These are phyloP conservation scores for Lagenaria siceraria DNA, from an alignment of 306 rosid genomes.

Conservation along the genomic window DNA sequence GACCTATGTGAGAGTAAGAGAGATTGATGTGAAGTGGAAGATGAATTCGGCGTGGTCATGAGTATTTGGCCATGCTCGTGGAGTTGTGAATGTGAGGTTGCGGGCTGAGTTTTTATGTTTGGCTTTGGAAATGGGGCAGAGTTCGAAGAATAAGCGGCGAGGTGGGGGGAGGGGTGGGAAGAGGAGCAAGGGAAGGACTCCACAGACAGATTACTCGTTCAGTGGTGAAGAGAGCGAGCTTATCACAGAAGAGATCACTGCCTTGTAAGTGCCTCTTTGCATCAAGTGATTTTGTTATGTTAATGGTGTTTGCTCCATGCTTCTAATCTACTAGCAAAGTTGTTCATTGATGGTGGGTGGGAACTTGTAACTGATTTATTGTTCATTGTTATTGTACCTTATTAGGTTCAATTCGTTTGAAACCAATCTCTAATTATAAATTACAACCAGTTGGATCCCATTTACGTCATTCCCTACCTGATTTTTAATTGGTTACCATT, in stretches of 20 bases:
- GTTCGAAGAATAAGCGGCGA: constrained; percentile 70
- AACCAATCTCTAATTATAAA: background rate
- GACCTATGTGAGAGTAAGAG: background rate
- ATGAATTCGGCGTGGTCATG: background rate
- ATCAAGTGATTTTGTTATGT: constrained; percentile 1
- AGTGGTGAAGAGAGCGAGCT: constrained; percentile 36
- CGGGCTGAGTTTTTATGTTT: background rate
- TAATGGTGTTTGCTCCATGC: background rate
- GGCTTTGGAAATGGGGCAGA: constrained; percentile 44
- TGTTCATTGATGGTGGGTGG: background rate
- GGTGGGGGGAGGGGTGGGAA: constrained; percentile 53
- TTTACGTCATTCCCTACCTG: background rate
- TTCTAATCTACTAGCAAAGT: background rate
- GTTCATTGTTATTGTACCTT: background rate
- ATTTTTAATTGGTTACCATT: background rate
- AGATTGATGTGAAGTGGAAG: background rate
- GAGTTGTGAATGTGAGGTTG: background rate
- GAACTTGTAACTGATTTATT: background rate
- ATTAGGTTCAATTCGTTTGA: background rate
- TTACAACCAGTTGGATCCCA: background rate
- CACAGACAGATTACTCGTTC: constrained; percentile 46
- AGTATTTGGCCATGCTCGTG: background rate
- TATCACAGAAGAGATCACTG: constrained; percentile 80
- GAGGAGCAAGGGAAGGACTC: constrained; percentile 53
- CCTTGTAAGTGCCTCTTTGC: constrained; percentile 37